Evolutionary conservation across 1,139 yeast species (phyloP).

Genomic region (Pneumocystis sp.): DNA sequence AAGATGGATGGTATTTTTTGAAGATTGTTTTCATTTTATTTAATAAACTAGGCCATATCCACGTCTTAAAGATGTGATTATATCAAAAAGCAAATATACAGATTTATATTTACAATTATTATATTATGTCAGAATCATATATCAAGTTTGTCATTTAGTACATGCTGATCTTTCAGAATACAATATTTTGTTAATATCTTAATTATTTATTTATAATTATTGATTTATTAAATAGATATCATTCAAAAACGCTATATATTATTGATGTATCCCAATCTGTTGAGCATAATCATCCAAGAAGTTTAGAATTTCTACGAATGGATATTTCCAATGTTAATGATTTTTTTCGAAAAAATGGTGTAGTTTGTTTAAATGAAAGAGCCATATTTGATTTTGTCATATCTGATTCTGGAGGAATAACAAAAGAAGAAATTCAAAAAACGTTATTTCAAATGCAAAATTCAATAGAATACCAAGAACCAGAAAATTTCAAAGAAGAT

Average conservation of each 20-base stretch:
- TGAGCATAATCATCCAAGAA: constrained; percentile 96
- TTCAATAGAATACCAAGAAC: constrained; percentile 7
- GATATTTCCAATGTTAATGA: constrained; percentile 92
- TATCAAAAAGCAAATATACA: constrained; percentile 49
- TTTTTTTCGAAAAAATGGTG: constrained; percentile 61
- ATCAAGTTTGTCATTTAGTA: constrained; percentile 73
- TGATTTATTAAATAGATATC: constrained; percentile 24
- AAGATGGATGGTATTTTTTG: constrained; percentile 70
- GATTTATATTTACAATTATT: constrained; percentile 63
- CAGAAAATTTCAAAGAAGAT: constrained; percentile 36
- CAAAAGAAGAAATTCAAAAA: constrained; percentile 29
- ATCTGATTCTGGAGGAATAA: constrained; percentile 19
- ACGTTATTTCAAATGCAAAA: constrained; percentile 21
- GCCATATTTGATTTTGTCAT: constrained; percentile 62
- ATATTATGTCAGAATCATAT: constrained; percentile 72
- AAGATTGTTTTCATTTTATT: constrained; percentile 54
- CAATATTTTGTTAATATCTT: constrained; percentile 42
- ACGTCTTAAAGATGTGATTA: constrained; percentile 27
- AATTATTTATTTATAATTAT: neutral
- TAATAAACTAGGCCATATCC: constrained; percentile 16
- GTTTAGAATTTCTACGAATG: constrained; percentile 87
- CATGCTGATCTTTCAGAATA: constrained; percentile 97
- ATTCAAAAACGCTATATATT: constrained; percentile 62
- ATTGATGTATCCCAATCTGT: constrained; percentile 97
- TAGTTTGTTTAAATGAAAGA: constrained; percentile 67